Percentiles rank a stretch among this genome's conserved stretches.
phyloP scores from a whole-genome alignment of 306 rosid species.

The Dicorynia guianensis region DNA sequence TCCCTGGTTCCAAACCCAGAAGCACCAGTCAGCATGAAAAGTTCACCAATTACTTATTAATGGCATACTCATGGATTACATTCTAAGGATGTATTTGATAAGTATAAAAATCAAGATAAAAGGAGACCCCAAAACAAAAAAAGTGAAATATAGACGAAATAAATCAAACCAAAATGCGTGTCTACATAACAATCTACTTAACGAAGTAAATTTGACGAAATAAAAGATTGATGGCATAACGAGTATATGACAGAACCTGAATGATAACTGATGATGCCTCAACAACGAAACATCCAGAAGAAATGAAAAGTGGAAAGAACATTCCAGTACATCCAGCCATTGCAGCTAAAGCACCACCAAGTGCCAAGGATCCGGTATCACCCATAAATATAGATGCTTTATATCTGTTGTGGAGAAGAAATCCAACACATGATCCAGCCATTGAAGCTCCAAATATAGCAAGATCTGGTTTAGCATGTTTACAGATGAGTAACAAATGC shows the following conservation, averaged over 20 bases:
- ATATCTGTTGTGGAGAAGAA: constrained; percentile 91
- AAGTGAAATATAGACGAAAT: not conserved
- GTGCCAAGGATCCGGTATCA: constrained; percentile 87
- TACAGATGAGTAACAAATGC: constrained; percentile 28
- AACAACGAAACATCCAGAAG: constrained; percentile 74
- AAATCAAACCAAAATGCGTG: not conserved
- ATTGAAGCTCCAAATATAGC: constrained; percentile 96
- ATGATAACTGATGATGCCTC: constrained; percentile 76
- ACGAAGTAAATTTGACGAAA: not conserved
- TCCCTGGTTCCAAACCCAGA: constrained; percentile 12
- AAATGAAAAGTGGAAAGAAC: constrained; percentile 86
- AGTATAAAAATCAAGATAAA: not conserved
- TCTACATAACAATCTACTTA: not conserved
- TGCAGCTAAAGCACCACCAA: constrained; percentile 93
- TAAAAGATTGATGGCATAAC: constrained; percentile 12
- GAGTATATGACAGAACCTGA: constrained; percentile 61
- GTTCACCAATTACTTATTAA: not conserved
- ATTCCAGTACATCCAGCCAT: constrained; percentile 97
- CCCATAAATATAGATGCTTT: constrained; percentile 95
- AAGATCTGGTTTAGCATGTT: constrained; percentile 67
- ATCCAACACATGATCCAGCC: constrained; percentile 99
- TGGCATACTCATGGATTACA: not conserved
- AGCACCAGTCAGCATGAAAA: not conserved
- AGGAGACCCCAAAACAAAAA: not conserved
- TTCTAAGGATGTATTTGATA: not conserved